A percentile compares a stretch with the other conserved stretches of the same genome.
These are phyloP conservation scores for Emmonsiellopsis sp. DNA, from an alignment of 2,329 filamentous ascomycete genomes.

Conservation along the genomic window DNA sequence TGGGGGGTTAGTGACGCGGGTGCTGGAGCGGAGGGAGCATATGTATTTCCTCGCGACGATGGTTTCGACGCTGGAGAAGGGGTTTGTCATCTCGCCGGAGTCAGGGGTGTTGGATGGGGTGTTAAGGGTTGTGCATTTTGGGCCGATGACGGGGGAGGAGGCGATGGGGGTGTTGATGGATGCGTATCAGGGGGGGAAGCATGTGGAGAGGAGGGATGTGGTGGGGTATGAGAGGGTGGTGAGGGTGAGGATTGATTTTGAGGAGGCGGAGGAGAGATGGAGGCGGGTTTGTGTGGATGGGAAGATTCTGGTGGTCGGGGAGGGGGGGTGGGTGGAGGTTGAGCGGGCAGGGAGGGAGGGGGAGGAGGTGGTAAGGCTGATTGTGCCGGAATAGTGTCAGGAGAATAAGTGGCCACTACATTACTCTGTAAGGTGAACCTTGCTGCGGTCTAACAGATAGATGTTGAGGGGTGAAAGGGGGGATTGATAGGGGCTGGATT, in stretches of 20 bases:
- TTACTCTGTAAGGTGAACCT: too few species aligned
- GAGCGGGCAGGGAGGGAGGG: conserved; percentile 2
- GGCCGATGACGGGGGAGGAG: conserved; percentile 52
- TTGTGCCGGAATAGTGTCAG: not conserved
- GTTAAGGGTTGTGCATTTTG: conserved; percentile 68
- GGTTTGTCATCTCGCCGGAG: conserved; percentile 70
- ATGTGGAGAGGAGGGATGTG: conserved; percentile 41
- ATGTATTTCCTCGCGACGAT: conserved; percentile 69
- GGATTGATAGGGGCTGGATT: too few species aligned
- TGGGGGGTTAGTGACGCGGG: conserved; percentile 18
- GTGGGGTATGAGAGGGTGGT: conserved; percentile 66
- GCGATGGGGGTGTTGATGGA: conserved; percentile 68
- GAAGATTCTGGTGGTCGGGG: conserved; percentile 66
- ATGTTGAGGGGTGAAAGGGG: too few species aligned
- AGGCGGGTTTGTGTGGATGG: conserved; percentile 87
- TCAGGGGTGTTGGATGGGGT: conserved; percentile 62
- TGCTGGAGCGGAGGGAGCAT: conserved; percentile 44
- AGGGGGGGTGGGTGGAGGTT: conserved; percentile 63
- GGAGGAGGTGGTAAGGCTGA: conserved; percentile 7
- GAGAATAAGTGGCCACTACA: too few species aligned
- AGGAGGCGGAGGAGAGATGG: conserved; percentile 55
- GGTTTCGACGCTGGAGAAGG: conserved; percentile 72
- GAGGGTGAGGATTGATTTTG: conserved; percentile 61
- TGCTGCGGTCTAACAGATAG: too few species aligned
- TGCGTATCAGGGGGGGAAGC: conserved; percentile 49